phyloP scores from a whole-genome alignment of 768 basidiomycete species.

The Tulasnella sp. region DNA sequence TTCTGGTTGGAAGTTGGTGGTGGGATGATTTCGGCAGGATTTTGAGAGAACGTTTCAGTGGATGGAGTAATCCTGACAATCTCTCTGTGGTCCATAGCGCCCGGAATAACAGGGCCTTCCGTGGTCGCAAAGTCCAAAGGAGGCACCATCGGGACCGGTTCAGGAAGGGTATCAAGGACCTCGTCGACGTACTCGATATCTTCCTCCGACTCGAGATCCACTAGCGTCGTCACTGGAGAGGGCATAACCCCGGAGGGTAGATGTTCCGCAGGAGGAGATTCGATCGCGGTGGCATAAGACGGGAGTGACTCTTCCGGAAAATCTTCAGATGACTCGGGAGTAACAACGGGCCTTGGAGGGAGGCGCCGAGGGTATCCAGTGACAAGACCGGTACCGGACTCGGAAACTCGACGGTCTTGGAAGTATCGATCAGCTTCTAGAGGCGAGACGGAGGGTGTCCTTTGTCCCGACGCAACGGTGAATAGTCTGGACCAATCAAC shows the following conservation, averaged over 20 bases:
- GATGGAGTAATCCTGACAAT: no score
- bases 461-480: background rate
- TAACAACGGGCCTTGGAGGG: background rate
- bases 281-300: background rate
- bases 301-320: background rate
- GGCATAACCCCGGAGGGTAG: background rate
- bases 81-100: no score
- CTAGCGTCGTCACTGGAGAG: background rate
- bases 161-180: background rate
- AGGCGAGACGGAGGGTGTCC: background rate
- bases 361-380: no score
- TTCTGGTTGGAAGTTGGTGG: background rate
- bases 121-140: no score
- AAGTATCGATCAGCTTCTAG: background rate
- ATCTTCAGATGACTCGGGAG: background rate
- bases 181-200: background rate
- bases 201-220: background rate
- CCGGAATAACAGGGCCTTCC: no score
- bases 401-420: no score
- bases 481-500: slow-evolving; percentile 9
- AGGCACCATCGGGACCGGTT: no score
- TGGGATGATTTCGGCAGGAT: background rate
- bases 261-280: background rate
- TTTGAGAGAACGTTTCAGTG: no score
- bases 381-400: no score